phyloP scores from a whole-genome alignment of 352 stramenopile genomes.

The Globisporangium perplexum region DNA sequence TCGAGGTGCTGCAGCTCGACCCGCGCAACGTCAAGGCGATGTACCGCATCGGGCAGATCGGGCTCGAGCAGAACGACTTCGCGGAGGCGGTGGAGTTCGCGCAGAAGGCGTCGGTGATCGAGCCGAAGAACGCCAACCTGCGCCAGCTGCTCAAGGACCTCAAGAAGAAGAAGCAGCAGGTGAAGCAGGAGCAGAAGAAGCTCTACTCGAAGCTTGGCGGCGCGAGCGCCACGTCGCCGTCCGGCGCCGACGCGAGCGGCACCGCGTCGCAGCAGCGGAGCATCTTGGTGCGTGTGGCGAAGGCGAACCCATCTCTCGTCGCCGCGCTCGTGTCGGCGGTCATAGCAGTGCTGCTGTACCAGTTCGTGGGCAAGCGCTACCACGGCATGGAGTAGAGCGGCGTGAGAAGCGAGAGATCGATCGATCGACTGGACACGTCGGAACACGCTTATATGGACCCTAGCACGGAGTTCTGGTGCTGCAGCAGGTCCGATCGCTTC shows the following conservation, averaged over 20 bases:
- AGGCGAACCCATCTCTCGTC: conserved; percentile 32
- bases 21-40: conserved; percentile 72
- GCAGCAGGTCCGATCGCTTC: no score
- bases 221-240: neutral
- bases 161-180: conserved; percentile 66
- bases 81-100: conserved; percentile 47
- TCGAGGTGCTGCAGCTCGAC: conserved; percentile 77
- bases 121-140: conserved; percentile 63
- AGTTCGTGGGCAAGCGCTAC: conserved; percentile 53
- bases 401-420: no score
- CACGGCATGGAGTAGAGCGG: conserved; percentile 20
- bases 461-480: no score
- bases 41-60: conserved; percentile 67
- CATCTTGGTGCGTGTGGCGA: conserved; percentile 9
- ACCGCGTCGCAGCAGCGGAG: conserved; percentile 12
- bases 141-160: conserved; percentile 54
- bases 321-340: conserved; percentile 35
- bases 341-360: conserved; percentile 56
- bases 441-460: no score
- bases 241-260: no score
- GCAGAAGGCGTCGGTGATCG: conserved; percentile 54
- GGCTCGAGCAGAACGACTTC: conserved; percentile 72
- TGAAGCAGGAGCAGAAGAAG: conserved; percentile 49
- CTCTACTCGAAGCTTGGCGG: conserved; percentile 63
- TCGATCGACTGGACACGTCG: no score